Percentiles rank a stretch among this genome's conserved stretches.
These are phyloP conservation scores for Pythium dissimile DNA, from an alignment of 352 stramenopile genomes.

Conservation along the genomic window DNA sequence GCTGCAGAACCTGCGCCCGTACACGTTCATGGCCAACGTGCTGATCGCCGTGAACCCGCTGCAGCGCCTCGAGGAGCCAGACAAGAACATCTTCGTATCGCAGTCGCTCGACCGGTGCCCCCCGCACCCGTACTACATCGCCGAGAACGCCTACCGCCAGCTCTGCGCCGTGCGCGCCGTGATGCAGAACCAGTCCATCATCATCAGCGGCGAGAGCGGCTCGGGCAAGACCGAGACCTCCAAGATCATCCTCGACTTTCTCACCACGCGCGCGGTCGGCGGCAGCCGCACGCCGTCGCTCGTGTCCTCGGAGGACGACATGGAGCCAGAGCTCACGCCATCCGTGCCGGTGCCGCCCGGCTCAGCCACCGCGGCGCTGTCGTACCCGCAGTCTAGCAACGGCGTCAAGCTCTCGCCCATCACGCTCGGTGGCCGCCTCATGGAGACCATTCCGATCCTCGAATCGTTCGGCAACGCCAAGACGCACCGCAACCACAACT, in stretches of 20 bases:
- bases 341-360: slow-evolving; percentile 26
- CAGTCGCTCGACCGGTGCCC: slow-evolving; percentile 66
- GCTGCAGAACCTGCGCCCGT: slow-evolving; percentile 69
- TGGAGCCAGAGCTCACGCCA: slow-evolving; percentile 64
- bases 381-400: slow-evolving; percentile 56
- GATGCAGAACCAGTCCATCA: slow-evolving; percentile 93
- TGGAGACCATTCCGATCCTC: slow-evolving; percentile 91
- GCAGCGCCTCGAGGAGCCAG: slow-evolving; percentile 62
- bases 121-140: slow-evolving; percentile 84
- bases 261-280: slow-evolving; percentile 68
- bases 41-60: slow-evolving; percentile 85
- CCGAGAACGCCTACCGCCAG: slow-evolving; percentile 77
- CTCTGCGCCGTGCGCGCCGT: slow-evolving; percentile 75
- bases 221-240: slow-evolving; percentile 95
- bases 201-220: slow-evolving; percentile 93
- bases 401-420: slow-evolving; percentile 60
- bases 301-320: slow-evolving; percentile 47
- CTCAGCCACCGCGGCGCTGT: slow-evolving; percentile 57
- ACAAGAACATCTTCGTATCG: slow-evolving; percentile 67
- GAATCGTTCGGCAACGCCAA: slow-evolving; percentile 89
- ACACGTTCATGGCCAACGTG: slow-evolving; percentile 89
- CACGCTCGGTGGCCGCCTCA: slow-evolving; percentile 67
- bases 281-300: slow-evolving; percentile 36
- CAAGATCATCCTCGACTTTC: slow-evolving; percentile 90
- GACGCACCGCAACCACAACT: slow-evolving; percentile 90